These are phyloP conservation scores for Aureobasidium sp. DNA, from an alignment of 2,329 filamentous ascomycete species.

Conservation along the genomic window DNA sequence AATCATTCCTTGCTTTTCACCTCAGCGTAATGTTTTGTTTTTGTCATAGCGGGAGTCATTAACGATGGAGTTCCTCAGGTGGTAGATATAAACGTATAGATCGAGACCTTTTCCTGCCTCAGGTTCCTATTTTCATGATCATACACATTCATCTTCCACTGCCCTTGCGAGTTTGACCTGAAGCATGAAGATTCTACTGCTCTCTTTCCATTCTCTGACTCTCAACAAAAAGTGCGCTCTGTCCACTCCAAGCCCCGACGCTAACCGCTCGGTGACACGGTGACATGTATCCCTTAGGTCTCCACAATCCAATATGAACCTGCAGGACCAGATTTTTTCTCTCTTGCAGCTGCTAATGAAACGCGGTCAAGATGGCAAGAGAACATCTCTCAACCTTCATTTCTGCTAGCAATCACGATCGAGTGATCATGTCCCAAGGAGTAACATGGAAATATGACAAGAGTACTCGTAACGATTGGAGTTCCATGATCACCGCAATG, in stretches of 20 bases:
- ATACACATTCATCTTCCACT: not conserved
- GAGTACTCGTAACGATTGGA: not conserved
- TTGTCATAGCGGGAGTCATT: not conserved
- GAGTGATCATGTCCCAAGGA: no score
- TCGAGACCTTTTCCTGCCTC: not conserved
- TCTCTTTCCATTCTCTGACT: no score
- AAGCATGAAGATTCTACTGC: no score
- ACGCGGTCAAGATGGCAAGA: not conserved
- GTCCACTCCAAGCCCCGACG: slow-evolving; percentile 6
- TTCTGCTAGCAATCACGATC: not conserved
- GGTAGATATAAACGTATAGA: not conserved
- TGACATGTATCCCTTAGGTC: not conserved
- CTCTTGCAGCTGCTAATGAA: not conserved
- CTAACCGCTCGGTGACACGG: not conserved
- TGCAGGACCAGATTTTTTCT: not conserved
- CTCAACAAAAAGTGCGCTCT: slow-evolving; percentile 11
- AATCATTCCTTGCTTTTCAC: slow-evolving; percentile 14
- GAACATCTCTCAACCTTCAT: no score
- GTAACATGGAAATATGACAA: no score
- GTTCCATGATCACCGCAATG: not conserved
- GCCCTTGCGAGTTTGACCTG: not conserved
- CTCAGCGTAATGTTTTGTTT: not conserved
- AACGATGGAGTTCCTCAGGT: not conserved
- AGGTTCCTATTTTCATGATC: not conserved
- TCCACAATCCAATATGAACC: not conserved